Evolutionary conservation across 2,329 filamentous ascomycete species (phyloP).

Genomic region (Hawksworthiomyces lignivorus): DNA sequence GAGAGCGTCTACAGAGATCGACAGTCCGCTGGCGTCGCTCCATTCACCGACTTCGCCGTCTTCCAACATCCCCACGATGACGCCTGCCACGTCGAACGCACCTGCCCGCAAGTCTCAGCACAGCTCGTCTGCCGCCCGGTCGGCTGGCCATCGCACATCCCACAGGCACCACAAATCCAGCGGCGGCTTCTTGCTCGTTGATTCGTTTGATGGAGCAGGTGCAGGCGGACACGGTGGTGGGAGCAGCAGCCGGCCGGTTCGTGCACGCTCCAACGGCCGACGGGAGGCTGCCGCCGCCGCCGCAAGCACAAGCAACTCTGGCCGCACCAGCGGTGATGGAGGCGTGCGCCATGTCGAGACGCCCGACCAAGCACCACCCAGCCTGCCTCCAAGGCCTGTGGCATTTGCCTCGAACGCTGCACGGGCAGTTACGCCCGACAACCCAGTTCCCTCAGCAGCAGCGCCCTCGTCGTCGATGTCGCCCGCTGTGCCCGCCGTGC

Average conservation of each 20-base stretch:
- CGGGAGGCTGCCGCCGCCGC: background rate
- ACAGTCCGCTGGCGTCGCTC: too few relatives aligned
- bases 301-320: conserved; percentile 21
- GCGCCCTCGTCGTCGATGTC: background rate
- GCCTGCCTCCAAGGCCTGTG: too few relatives aligned
- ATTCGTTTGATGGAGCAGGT: conserved; percentile 27
- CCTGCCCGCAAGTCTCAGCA: background rate
- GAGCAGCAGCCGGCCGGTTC: too few relatives aligned
- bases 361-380: too few relatives aligned
- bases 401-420: too few relatives aligned
- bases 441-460: too few relatives aligned
- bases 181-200: conserved; percentile 45
- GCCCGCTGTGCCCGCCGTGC: background rate
- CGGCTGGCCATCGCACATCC: background rate
- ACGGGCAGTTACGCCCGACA: too few relatives aligned
- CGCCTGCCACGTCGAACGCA: background rate
- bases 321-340: too few relatives aligned
- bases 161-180: conserved; percentile 29
- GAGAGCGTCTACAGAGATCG: background rate
- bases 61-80: background rate
- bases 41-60: too few relatives aligned
- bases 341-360: too few relatives aligned
- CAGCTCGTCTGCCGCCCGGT: background rate
- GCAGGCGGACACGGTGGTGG: conserved; percentile 18
- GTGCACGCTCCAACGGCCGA: too few relatives aligned